A percentile compares a stretch with the other conserved stretches of the same genome.
phyloP scores from a whole-genome alignment of 2,329 filamentous ascomycete species.

The Ustilaginoidea virens region DNA sequence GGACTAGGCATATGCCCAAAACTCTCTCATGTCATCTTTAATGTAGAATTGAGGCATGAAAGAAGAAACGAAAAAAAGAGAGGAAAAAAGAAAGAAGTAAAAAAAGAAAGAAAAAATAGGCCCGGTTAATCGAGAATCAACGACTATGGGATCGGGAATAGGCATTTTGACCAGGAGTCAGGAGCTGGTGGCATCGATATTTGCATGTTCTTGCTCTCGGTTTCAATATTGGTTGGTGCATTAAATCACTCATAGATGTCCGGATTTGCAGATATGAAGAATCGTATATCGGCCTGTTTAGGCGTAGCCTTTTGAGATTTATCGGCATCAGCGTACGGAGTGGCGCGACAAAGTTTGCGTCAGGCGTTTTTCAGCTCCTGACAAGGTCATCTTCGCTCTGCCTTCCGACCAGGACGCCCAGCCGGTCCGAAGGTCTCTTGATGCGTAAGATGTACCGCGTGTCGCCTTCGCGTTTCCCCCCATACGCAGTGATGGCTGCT shows the following conservation, averaged over 20 bases:
- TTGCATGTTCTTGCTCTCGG: conserved; percentile 2
- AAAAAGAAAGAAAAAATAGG: not conserved
- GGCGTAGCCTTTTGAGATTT: too few species aligned
- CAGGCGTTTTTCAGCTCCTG: too few species aligned
- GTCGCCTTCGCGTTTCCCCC: conserved; percentile 27
- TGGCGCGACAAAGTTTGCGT: too few species aligned
- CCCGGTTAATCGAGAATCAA: conserved; percentile 2
- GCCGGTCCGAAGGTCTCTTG: conserved; percentile 45
- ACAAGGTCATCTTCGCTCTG: conserved; percentile 20
- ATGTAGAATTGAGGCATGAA: conserved; percentile 32
- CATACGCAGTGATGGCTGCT: conserved; percentile 51
- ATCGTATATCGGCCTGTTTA: conserved; percentile 4
- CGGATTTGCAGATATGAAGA: conserved; percentile 3
- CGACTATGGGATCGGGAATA: too few species aligned
- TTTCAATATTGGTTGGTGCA: conserved; percentile 1
- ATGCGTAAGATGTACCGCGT: conserved; percentile 37
- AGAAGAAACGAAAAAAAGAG: not conserved
- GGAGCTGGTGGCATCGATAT: conserved; percentile 4
- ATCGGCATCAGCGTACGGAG: too few species aligned
- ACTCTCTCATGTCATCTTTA: conserved; percentile 62
- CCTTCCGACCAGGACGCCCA: conserved; percentile 40
- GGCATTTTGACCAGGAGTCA: conserved; percentile 6
- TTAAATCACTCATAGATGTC: conserved; percentile 7
- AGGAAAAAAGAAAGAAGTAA: not conserved
- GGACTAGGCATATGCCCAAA: conserved; percentile 66